Base-by-base conservation (phyloP, 1,284 basidiomycete genomes). In the Cryptococcus sp. region DNA sequence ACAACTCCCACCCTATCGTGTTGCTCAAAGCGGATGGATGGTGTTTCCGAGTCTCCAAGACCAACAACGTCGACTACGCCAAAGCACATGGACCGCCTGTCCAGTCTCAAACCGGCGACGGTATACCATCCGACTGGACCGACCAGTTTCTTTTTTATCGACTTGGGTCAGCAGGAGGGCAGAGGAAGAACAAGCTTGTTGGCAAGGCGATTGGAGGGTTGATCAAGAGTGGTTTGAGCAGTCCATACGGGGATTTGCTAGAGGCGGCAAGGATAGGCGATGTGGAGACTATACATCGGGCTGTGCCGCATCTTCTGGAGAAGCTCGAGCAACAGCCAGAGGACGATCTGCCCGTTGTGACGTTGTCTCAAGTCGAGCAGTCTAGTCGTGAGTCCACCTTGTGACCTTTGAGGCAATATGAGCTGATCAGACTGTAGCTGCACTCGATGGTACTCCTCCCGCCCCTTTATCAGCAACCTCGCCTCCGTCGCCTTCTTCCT, bases 21-120 rank as follows among this genome's bases (percentile, higher is more conserved):
- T 63, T 67, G 37, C 58, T 66, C 14, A 35, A 52, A 1, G 60
- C 69, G 21, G 62, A 72, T 31, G 57, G 58, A 11, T 77, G 74
- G 74, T 68, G 74, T 31, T 73, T 73, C 58, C 54, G 58, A 24
- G 66, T 69, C 1, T 72, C 58, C 1, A 51, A 64, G 33, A 52
- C 51, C 16, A 53, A 52, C 6, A 46, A 60, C 3, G 37, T 41
- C 14, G 55, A 64, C 1, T 63, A 61, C 21, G 52, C 62, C 19
- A 55, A 56, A 1, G 28, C 34, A 4, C 62, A 69, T 42, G 69
- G 68, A 5, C 43, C 48, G 11, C 65, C 66, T 3, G 48, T 71
- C n/a, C n/a, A n/a, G n/a, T n/a, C n/a, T n/a, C n/a, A n/a, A 5
- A 68, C 50, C 19, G 24, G 21, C 14, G n/a, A 37, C 9, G 35